Base-by-base conservation (phyloP, 805 yeast species). In the Candida andamanensis region DNA sequence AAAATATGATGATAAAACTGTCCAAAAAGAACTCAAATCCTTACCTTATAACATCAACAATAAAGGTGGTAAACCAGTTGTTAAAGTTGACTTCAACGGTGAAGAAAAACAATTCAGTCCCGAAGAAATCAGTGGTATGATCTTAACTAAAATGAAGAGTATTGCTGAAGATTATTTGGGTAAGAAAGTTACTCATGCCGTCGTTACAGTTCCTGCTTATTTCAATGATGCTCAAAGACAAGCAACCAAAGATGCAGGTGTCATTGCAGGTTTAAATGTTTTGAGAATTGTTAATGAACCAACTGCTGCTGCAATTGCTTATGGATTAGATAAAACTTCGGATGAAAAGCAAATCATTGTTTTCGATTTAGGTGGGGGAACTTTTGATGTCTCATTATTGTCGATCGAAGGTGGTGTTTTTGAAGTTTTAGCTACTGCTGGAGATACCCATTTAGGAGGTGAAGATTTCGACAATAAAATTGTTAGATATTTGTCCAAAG, bases 171-270 rank as follows among this genome's bases (percentile, higher is more conserved):
- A 85, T 50, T 87, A 83, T 60, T 70, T 65, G 42, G 72, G 70
- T 42, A 51, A 55, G 38, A 56, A 56, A 39, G 67, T 65, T 45
- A 79, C 78, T 49, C 90, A 87, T 54, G 96, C 96, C 34, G 97
- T 87, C 54, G 84, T 87, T 56, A 89, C 97, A 32, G 97, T 87
- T 46, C 96, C 97, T 33, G 97, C 97, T 39, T 87, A 87, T 71
- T 87, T 87, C 76, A 89, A 89, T 68, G 96, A 87, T 65, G 86
- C 97, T 35, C 97, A 89, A 71, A 85, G 96, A 74, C 96, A 89
- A 70, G 97, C 96, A 41, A 87, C 97, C 55, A 89, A 87, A 74
- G 96, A 87, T 64, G 95, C 97, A 40, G 97, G 96, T 74, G 71
- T 82, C 48, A 89, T 87, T 75, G 94, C 96, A 38, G 97, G 97